Conservation (phyloP, 176 grass and related monocot species). For the Bothriochloa decipiens region DNA sequence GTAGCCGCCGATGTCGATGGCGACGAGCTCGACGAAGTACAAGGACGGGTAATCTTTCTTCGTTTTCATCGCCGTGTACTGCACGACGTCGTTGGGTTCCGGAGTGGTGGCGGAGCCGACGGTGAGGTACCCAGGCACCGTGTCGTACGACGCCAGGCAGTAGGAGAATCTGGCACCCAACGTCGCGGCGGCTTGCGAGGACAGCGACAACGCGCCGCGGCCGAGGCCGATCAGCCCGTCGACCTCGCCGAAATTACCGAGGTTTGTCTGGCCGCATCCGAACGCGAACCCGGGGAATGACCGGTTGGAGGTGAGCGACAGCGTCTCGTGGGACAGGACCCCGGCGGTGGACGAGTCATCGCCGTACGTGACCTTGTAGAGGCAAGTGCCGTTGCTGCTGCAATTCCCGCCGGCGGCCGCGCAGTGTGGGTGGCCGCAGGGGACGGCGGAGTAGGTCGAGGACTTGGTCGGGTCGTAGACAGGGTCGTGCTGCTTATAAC, state of each 20-base stretch:
- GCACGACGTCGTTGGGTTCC: background rate
- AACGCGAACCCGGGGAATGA: conserved; percentile 58
- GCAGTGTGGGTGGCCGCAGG: conserved; percentile 48
- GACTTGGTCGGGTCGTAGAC: conserved; percentile 70
- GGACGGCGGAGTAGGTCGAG: conserved; percentile 50
- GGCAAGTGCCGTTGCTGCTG: conserved; percentile 42
- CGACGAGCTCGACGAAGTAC: conserved; percentile 62
- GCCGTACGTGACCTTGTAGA: conserved; percentile 51
- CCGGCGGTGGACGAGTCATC: conserved; percentile 57
- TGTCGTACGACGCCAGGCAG: conserved; percentile 61
- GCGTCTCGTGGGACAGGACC: conserved; percentile 48
- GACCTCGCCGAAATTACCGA: conserved; percentile 41
- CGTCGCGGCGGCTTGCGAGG: conserved; percentile 48
- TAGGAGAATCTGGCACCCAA: conserved; percentile 67
- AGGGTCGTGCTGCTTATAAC: conserved; percentile 62
- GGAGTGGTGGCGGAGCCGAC: conserved; percentile 41
- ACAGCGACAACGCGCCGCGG: conserved; percentile 48
- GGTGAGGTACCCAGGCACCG: conserved; percentile 49
- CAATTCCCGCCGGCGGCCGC: background rate
- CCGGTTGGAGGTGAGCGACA: conserved; percentile 37
- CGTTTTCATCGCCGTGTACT: conserved; percentile 60
- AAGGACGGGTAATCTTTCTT: conserved; percentile 29
- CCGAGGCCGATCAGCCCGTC: conserved; percentile 74
- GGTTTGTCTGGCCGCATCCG: conserved; percentile 55
- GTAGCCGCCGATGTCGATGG: conserved; percentile 64